These are phyloP conservation scores for Aurantiochytrium sp. DNA, from an alignment of 108 stramenopile species.

Conservation along the genomic window DNA sequence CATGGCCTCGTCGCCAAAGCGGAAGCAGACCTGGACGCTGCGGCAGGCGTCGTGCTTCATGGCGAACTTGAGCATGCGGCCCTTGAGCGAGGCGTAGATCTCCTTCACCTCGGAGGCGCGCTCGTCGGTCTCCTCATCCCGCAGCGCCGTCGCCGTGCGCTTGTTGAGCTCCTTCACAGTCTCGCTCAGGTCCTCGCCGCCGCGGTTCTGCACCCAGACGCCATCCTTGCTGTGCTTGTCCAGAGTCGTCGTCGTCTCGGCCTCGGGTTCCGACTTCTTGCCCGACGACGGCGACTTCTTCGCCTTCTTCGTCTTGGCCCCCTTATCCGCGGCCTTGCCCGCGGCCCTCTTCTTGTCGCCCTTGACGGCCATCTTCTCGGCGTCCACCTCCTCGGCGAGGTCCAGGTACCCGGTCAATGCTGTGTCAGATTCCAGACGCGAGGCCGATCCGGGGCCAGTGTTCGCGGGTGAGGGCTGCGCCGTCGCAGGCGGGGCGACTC, in stretches of 20 bases:
- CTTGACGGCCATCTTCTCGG: neutral
- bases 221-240: neutral
- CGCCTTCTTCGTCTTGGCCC: neutral
- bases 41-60: neutral
- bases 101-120: neutral
- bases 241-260: neutral
- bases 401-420: no score
- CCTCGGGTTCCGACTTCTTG: neutral
- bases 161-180: neutral
- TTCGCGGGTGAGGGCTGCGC: no score
- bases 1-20: neutral
- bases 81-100: neutral
- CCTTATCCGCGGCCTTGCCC: neutral
- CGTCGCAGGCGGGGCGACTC: no score
- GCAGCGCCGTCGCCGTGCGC: neutral
- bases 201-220: neutral
- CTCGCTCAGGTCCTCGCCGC: neutral
- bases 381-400: no score
- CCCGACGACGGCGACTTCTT: neutral
- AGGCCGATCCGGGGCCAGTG: no score
- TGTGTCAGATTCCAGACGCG: no score
- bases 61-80: neutral
- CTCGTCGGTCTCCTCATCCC: neutral
- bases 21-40: neutral
- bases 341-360: neutral